Conservation (phyloP, 495 filamentous ascomycete species). For the Xylaria longipes region DNA sequence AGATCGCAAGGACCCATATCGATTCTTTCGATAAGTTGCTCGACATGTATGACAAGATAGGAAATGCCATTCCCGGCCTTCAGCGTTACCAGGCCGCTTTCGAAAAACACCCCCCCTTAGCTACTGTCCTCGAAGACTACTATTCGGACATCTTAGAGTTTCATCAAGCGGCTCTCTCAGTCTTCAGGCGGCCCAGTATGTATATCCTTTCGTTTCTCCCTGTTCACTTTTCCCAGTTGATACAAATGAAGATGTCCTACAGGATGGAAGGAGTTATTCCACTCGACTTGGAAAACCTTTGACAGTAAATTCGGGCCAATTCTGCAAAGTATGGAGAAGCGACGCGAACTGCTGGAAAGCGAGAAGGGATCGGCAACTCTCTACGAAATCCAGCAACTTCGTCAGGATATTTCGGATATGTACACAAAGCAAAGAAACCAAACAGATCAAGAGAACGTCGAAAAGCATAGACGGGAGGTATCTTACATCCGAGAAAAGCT, state of each 20-base stretch:
- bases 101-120: conserved; percentile 2
- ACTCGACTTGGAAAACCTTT: conserved; percentile 17
- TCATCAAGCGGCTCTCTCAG: background rate
- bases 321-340: background rate
- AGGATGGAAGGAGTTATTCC: conserved; percentile 10
- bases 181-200: conserved; percentile 8
- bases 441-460: background rate
- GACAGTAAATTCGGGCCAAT: conserved; percentile 9
- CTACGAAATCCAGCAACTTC: conserved; percentile 2
- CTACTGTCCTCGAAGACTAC: conserved; percentile 16
- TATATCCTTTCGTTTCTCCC: background rate
- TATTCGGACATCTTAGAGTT: conserved; percentile 7
- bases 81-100: background rate
- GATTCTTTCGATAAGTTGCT: conserved; percentile 15
- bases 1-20: background rate
- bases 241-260: background rate
- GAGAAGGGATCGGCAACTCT: conserved; percentile 13
- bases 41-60: background rate
- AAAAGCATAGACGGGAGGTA: conserved; percentile 2
- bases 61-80: conserved; percentile 11
- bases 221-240: background rate
- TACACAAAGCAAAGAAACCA: background rate
- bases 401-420: background rate
- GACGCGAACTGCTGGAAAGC: conserved; percentile 6
- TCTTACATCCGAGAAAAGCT: background rate